Evolutionary conservation across 257 asterid species (phyloP).

Genomic region (Orobanche coerulescens): DNA sequence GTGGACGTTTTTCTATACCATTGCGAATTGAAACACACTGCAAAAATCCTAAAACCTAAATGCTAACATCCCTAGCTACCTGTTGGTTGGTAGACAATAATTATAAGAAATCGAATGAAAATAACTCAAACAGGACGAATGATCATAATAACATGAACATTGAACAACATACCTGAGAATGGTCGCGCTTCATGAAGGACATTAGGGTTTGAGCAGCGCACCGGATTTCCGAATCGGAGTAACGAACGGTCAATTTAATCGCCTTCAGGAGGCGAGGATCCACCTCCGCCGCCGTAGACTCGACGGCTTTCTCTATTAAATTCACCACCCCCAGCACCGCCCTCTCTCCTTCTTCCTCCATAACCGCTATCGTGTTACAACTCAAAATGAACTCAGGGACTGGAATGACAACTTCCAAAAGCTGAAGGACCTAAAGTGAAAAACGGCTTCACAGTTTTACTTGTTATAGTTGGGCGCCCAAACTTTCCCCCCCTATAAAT

Average conservation of each 20-base stretch:
- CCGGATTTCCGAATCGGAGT: slow-evolving; percentile 76
- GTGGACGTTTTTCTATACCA: neutral
- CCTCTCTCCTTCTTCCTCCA: slow-evolving; percentile 37
- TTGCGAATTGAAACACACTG: neutral
- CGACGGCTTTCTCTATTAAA: slow-evolving; percentile 56
- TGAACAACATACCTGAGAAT: slow-evolving; percentile 57
- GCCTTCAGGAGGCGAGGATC: slow-evolving; percentile 81
- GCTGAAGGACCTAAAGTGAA: no score
- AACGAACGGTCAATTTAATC: slow-evolving; percentile 70
- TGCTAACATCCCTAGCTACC: neutral
- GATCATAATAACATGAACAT: neutral
- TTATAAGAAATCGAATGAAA: neutral
- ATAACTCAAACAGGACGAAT: neutral
- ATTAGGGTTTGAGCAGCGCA: slow-evolving; percentile 70
- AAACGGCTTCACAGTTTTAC: no score
- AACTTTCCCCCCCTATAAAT: no score
- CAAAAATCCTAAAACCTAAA: slow-evolving; percentile 18
- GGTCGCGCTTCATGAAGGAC: slow-evolving; percentile 75
- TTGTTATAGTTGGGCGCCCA: no score
- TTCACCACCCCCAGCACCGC: slow-evolving; percentile 36
- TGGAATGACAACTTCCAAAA: no score
- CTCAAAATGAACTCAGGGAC: no score
- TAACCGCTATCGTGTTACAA: slow-evolving; percentile 13
- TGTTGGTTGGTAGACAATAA: neutral
- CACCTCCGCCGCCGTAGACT: slow-evolving; percentile 67